phyloP scores from a whole-genome alignment of 2,329 filamentous ascomycete genomes.

The Talaromyces marneffei region DNA sequence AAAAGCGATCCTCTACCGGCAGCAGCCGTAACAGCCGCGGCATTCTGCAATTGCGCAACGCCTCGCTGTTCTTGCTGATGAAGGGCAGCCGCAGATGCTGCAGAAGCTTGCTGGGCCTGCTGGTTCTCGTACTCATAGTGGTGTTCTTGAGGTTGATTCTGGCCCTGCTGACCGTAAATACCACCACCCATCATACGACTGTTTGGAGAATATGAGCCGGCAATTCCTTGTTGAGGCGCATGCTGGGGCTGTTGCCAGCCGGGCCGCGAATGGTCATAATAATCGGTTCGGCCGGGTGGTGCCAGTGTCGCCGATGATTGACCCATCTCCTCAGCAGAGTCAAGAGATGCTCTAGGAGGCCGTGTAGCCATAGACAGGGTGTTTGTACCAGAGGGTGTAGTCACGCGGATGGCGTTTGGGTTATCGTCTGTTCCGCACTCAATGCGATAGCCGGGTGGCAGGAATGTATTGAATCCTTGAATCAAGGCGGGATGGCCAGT shows the following conservation, averaged over 20 bases:
- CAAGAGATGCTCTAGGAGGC: slow-evolving; percentile 25
- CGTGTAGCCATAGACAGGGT: slow-evolving; percentile 67
- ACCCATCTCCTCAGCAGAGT: slow-evolving; percentile 28
- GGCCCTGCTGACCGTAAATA: slow-evolving; percentile 34
- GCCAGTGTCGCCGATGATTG: slow-evolving; percentile 26
- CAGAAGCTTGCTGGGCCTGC: slow-evolving; percentile 44
- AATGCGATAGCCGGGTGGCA: slow-evolving; percentile 92
- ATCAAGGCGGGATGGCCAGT: slow-evolving; percentile 92
- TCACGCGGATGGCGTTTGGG: slow-evolving; percentile 92
- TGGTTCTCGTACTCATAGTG: slow-evolving; percentile 40
- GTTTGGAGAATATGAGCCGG: slow-evolving; percentile 38
- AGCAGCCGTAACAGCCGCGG: slow-evolving; percentile 45
- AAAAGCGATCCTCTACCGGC: slow-evolving; percentile 45
- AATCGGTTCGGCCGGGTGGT: slow-evolving; percentile 32
- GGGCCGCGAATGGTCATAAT: slow-evolving; percentile 36
- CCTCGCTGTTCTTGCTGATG: slow-evolving; percentile 62
- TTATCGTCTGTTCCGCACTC: slow-evolving; percentile 93
- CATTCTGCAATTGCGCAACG: slow-evolving; percentile 61
- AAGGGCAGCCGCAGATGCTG: slow-evolving; percentile 35
- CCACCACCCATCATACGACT: slow-evolving; percentile 32
- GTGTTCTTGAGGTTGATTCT: slow-evolving; percentile 37
- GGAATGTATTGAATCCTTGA: slow-evolving; percentile 96
- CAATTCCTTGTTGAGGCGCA: slow-evolving; percentile 28
- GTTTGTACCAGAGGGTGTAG: slow-evolving; percentile 95
- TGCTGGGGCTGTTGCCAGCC: slow-evolving; percentile 35